Base-by-base conservation (phyloP, 345 rosid species). In the Gossypium thurberi region DNA sequence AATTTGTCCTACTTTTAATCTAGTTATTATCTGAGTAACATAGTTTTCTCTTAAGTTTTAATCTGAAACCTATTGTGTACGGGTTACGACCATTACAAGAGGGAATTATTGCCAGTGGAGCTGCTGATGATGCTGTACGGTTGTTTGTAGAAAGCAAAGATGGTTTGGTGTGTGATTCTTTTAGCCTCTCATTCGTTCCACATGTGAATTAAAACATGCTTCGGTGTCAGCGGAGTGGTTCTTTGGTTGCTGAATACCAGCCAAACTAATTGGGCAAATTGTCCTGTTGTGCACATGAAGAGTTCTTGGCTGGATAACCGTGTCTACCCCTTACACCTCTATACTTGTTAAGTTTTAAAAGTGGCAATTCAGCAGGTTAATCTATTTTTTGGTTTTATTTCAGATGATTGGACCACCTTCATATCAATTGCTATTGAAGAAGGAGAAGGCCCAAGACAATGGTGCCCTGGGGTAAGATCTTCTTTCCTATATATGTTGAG, bases 401-500 rank as follows among this genome's bases (percentile, higher is more conserved):
- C 86, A 94, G 98, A 87, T 82, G 82, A 86, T 80, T 78, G 89
- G 77, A 77, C 82, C 91, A 28, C 37, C 37, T 80, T 88, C 94
- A n/a, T 86, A 83, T 73, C 84, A 77, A 75, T 78, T 90, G 75
- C 71, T 89, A 68, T 78, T 87, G 79, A 92, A 84, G 83, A 88
- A 85, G 87, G 90, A 94, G 66, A 94, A 92, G 83, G 98, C 94
- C 46, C 98, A 92, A 78, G 90, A 89, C 44, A 86, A 44, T 94
- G 97, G 98, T 79, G 87, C 70, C 84, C 88, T 3, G 83, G 85
- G 84, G 97, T 92, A 87, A 87, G 97, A 79, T 69, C 77, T 78
- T 65, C 76, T 25, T 75, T 50, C 68, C 11, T 6, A 10, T 8
- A 17, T 56, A 25, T 26, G 25, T 68, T 28, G 59, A 15, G 59